Evolutionary conservation across 148 eudicot species (phyloP).

Genomic region (Persicaria maculosa): DNA sequence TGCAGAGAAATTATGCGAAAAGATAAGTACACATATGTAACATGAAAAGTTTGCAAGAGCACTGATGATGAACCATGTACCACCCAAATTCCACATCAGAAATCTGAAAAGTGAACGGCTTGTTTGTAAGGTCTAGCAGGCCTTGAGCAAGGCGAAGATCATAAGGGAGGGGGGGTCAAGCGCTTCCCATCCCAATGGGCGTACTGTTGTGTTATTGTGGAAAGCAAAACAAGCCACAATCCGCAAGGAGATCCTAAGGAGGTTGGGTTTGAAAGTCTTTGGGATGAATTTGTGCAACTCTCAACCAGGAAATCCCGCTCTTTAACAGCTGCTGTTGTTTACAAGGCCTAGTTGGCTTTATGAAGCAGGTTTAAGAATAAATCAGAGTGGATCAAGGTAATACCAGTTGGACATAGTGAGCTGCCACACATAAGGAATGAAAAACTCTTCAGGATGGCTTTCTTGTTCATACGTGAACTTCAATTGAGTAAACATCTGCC

Average conservation of each 20-base stretch:
- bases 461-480: constrained; percentile 98
- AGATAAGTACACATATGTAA: neutral
- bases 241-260: no score
- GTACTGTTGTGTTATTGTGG: neutral
- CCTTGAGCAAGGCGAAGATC: neutral
- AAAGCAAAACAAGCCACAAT: neutral
- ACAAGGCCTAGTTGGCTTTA: neutral
- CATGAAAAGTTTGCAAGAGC: neutral
- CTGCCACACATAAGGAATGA: constrained; percentile 96
- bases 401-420: constrained; percentile 71
- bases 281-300: neutral
- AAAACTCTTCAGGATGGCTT: constrained; percentile 93
- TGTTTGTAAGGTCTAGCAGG: no score
- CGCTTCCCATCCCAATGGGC: neutral
- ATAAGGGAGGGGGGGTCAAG: neutral
- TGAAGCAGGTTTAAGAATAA: neutral
- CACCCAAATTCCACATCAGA: neutral
- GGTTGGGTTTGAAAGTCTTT: neutral
- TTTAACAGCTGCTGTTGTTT: neutral
- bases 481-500: constrained; percentile 75
- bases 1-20: constrained; percentile 27
- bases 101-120: no score
- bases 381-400: neutral
- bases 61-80: no score
- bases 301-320: neutral